phyloP scores from a whole-genome alignment of 768 basidiomycete species.

The Candolleomyces efflorescens region DNA sequence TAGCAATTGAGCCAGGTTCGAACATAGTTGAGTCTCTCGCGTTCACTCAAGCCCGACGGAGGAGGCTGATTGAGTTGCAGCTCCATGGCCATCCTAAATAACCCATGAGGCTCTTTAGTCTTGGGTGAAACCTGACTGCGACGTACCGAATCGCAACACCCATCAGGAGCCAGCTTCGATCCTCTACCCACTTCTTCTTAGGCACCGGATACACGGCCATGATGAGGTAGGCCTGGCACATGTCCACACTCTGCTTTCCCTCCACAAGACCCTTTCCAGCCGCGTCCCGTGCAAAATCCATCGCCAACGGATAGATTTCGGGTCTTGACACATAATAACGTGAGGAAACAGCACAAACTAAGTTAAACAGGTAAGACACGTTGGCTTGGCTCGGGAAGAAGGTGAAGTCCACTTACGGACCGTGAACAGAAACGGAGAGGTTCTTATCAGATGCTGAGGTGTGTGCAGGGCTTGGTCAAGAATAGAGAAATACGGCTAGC shows the following conservation, averaged over 20 bases:
- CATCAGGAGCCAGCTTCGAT: slow-evolving; percentile 68
- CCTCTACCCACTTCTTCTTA: slow-evolving; percentile 63
- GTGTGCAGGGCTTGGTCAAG: slow-evolving; percentile 55
- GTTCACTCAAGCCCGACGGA: slow-evolving; percentile 44
- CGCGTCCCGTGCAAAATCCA: slow-evolving; percentile 58
- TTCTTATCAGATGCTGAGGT: slow-evolving; percentile 47
- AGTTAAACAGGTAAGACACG: background rate
- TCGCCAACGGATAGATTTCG: slow-evolving; percentile 51
- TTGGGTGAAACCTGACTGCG: background rate
- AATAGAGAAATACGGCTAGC: slow-evolving; percentile 53
- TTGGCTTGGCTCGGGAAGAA: background rate
- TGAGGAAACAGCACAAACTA: slow-evolving; percentile 69
- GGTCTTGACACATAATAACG: slow-evolving; percentile 56
- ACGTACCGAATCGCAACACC: slow-evolving; percentile 64
- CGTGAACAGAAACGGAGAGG: slow-evolving; percentile 56
- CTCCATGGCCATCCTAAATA: slow-evolving; percentile 62
- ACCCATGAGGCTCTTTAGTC: background rate
- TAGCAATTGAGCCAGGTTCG: slow-evolving; percentile 76
- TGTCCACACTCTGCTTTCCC: slow-evolving; percentile 65
- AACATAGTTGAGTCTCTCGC: slow-evolving; percentile 66
- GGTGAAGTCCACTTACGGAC: slow-evolving; percentile 39
- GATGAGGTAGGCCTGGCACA: slow-evolving; percentile 73
- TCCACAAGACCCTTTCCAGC: slow-evolving; percentile 58
- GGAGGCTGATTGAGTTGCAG: slow-evolving; percentile 60
- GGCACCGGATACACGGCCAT: slow-evolving; percentile 61